Base-by-base conservation (phyloP, 2,329 filamentous ascomycete species). In the Monosporascus ibericus region DNA sequence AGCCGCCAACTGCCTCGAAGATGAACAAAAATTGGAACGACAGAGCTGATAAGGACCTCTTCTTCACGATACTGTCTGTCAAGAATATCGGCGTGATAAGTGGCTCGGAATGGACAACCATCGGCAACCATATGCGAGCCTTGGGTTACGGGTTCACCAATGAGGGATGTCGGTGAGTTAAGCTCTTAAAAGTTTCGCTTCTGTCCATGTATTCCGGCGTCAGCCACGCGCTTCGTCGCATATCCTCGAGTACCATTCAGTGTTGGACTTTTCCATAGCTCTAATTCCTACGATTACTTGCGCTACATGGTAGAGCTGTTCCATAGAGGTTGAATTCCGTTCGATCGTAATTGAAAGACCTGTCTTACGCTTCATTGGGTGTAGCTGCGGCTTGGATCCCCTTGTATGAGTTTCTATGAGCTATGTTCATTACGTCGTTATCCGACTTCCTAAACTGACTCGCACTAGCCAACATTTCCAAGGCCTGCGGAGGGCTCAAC, bases 61-160 rank as follows among this genome's bases (percentile, higher is more conserved):
- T 84, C 71, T 83, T 84, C 62, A 82, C 80, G 50, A 84, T 84
- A 54, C 68, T 84, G 39, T 80, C 77, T 3, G 77, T 82, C 48
- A 84, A 84, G 69, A 81, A 82, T 64, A 82, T 84, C 60, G 81
- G 80, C 57, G 74, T 83, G 63, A 83, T 84, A 66, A 84, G 79
- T 66, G 80, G 79, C 53, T 69, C 72, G 17, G 81, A 84, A 80
- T 84, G 81, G 81, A 78, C 74, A 27, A 80, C 75, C 39, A 84
- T 84, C 60, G 81, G 81, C 56, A 80, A 80, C 65, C 74, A 80
- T 56, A 84, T 84, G 81, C 74, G 81, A 55, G 67, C 69, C 37
- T 61, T 82, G 52, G 80, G 81, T 51, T 84, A 84, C 60, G 79
- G 79, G 67, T 84, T 84, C 65, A 84, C 81, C 18, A 84, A 84